These are phyloP conservation scores for Coemansia javaensis DNA, from an alignment of 192 early-diverging fungal genomes.

Conservation along the genomic window DNA sequence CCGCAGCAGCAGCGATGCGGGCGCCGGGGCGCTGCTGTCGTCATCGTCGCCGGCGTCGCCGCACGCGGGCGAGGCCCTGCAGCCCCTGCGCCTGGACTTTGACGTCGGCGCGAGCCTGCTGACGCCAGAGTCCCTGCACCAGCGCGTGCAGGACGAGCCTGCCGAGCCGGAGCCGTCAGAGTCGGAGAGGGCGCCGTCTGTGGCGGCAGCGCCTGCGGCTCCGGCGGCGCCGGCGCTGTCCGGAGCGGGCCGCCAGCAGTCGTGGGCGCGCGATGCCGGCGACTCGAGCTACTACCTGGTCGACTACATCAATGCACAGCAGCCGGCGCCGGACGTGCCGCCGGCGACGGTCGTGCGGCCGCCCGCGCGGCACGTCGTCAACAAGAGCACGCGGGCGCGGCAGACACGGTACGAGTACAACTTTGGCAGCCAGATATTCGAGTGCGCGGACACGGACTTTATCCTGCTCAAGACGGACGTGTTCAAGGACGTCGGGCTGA, in stretches of 20 bases:
- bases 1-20: constrained; percentile 7
- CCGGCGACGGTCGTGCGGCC: constrained; percentile 1
- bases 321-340: constrained; percentile 1
- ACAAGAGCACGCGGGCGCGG: constrained; percentile 35
- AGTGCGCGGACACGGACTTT: constrained; percentile 39
- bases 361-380: constrained; percentile 34
- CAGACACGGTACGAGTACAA: constrained; percentile 51
- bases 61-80: background rate
- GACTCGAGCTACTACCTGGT: constrained; percentile 43
- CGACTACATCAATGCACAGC: constrained; percentile 39
- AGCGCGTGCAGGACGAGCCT: constrained; percentile 8
- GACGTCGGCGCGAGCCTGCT: constrained; percentile 36
- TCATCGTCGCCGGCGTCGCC: too few species aligned
- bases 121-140: constrained; percentile 39
- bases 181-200: background rate
- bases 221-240: background rate
- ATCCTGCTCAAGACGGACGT: constrained; percentile 39
- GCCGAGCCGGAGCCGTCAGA: too few species aligned
- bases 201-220: constrained; percentile 1
- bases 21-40: too few species aligned
- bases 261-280: constrained; percentile 4
- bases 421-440: constrained; percentile 49
- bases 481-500: constrained; percentile 19
- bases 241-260: background rate
- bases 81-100: constrained; percentile 36